Percentiles rank a stretch among this genome's conserved stretches.
phyloP scores from a whole-genome alignment of 179 eudicot species.

The Spergularia azorica region DNA sequence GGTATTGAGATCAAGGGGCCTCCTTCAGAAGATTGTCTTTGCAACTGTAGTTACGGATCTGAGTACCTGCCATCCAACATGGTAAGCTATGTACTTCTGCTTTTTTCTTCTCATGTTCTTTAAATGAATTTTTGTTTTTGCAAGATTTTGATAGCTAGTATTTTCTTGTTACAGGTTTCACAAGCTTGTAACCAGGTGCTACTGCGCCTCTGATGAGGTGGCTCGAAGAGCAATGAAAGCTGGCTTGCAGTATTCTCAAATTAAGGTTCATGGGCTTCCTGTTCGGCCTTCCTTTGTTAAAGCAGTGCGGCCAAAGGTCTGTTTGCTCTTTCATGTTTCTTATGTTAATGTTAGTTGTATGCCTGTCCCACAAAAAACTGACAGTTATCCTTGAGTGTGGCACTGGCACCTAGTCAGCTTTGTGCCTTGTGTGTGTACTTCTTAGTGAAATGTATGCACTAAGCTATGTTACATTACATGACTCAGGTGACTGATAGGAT shows the following conservation, averaged over 20 bases:
- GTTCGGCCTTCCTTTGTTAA: constrained; percentile 95
- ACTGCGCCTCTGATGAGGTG: constrained; percentile 93
- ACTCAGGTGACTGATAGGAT: too few species aligned
- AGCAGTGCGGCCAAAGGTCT: constrained; percentile 42
- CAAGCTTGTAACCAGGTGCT: constrained; percentile 97
- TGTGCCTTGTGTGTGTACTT: not conserved
- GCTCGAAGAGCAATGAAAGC: constrained; percentile 84
- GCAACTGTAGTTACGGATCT: constrained; percentile 92
- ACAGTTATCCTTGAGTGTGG: too few species aligned
- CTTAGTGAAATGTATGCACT: not conserved
- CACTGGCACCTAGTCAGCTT: too few species aligned
- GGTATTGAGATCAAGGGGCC: constrained; percentile 81
- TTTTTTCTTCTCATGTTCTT: not conserved
- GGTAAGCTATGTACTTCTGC: constrained; percentile 44
- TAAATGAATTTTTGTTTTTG: not conserved
- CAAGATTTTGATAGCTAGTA: constrained; percentile 3
- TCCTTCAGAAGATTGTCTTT: constrained; percentile 84
- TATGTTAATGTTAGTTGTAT: not conserved
- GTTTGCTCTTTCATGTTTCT: not conserved
- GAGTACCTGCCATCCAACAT: constrained; percentile 96
- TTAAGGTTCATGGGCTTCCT: constrained; percentile 94
- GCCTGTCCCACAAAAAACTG: too few species aligned
- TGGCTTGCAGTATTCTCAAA: constrained; percentile 82
- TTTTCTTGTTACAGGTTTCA: constrained; percentile 65
- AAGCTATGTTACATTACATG: not conserved